Evolutionary conservation across 495 filamentous ascomycete genomes (phyloP).

Genomic region (Aspergillus cristatus): DNA sequence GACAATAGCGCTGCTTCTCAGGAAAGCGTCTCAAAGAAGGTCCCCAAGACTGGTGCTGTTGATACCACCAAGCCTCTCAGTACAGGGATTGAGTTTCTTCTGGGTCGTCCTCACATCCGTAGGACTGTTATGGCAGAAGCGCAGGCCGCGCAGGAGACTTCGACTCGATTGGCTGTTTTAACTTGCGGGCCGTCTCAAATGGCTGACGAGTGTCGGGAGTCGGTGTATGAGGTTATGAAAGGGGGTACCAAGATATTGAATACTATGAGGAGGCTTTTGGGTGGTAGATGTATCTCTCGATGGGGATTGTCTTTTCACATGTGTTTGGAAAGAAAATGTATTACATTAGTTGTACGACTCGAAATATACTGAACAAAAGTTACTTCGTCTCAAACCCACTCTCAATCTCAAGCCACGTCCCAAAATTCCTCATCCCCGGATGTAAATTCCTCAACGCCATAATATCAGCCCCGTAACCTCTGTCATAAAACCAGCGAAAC

Average conservation of each 20-base stretch:
- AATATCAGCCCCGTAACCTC: conserved; percentile 55
- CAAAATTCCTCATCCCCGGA: conserved; percentile 48
- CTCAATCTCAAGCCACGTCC: conserved; percentile 50
- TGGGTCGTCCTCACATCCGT: conserved; percentile 4
- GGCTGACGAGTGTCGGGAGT: conserved; percentile 26
- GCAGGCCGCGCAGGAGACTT: conserved; percentile 6
- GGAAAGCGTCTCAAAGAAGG: not conserved
- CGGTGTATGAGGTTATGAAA: conserved; percentile 16
- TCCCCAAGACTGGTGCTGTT: not conserved
- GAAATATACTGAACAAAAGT: too few relatives aligned
- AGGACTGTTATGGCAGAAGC: conserved; percentile 8
- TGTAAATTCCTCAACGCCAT: conserved; percentile 37
- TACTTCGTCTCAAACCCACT: conserved; percentile 38
- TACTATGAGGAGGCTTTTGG: conserved; percentile 21
- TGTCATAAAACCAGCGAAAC: conserved; percentile 55
- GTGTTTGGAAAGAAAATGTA: too few relatives aligned
- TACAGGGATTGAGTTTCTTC: conserved; percentile 10
- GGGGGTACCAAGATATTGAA: conserved; percentile 12
- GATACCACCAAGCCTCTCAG: conserved; percentile 1
- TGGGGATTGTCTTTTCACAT: too few relatives aligned
- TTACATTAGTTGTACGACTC: too few relatives aligned
- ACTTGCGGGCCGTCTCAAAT: conserved; percentile 32
- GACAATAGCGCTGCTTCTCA: not conserved
- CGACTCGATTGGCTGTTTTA: conserved; percentile 23
- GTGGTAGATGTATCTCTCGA: too few relatives aligned